A percentile compares a stretch with the other conserved stretches of the same genome.
Conservation (phyloP, 2,329 filamentous ascomycete genomes). For the Endothia cerciana region DNA sequence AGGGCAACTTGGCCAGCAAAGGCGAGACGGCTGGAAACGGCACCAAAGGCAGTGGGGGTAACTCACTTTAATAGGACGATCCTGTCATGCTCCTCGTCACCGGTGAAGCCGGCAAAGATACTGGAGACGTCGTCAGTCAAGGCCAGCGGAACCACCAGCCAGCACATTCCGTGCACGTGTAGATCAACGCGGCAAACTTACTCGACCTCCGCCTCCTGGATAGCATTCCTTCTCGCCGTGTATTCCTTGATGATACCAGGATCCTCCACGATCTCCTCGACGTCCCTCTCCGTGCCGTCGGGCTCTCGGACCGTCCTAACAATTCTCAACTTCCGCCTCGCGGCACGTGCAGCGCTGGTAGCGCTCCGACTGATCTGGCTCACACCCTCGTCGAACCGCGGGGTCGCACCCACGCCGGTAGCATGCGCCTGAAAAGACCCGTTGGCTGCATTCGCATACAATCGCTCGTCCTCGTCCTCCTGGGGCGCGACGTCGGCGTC, state of each 20-base stretch:
- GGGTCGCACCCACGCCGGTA: slow-evolving; percentile 69
- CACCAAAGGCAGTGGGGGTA: not conserved
- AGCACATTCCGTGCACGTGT: not conserved
- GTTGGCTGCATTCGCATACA: slow-evolving; percentile 62
- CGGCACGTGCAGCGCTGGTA: slow-evolving; percentile 60
- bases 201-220: slow-evolving; percentile 74
- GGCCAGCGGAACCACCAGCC: not conserved
- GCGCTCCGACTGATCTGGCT: slow-evolving; percentile 78
- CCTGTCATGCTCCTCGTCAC: slow-evolving; percentile 68
- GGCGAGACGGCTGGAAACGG: not conserved
- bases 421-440: slow-evolving; percentile 11
- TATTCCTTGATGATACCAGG: slow-evolving; percentile 89
- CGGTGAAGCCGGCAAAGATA: slow-evolving; percentile 64
- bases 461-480: slow-evolving; percentile 67
- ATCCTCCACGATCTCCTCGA: slow-evolving; percentile 74
- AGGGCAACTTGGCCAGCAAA: not conserved
- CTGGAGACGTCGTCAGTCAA: slow-evolving; percentile 40
- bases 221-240: slow-evolving; percentile 61
- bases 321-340: slow-evolving; percentile 73
- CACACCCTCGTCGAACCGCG: slow-evolving; percentile 76
- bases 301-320: slow-evolving; percentile 59
- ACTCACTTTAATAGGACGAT: slow-evolving; percentile 60
- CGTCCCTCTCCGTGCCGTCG: slow-evolving; percentile 59
- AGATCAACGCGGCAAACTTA: slow-evolving; percentile 50
- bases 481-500: slow-evolving; percentile 62